These are phyloP conservation scores for Guillardia theta DNA, from an alignment of 78 protist species.

Conservation along the genomic window DNA sequence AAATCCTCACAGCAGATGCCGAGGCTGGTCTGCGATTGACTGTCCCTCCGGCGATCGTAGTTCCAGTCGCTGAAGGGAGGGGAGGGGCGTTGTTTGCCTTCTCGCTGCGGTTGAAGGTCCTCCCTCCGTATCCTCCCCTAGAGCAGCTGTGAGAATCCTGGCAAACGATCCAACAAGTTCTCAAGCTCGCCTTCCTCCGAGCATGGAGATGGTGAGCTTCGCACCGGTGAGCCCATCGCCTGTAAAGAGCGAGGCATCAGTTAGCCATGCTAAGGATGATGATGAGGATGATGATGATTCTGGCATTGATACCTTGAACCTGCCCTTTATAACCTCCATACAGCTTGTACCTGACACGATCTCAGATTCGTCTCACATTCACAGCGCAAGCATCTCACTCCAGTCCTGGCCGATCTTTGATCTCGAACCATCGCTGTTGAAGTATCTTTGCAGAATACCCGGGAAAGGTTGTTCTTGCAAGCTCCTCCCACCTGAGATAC, in stretches of 20 bases:
- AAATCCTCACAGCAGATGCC: not conserved
- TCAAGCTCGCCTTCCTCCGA: too few species aligned
- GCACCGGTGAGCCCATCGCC: too few species aligned
- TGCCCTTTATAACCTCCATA: not conserved
- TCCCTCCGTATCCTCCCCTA: not conserved
- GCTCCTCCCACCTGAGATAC: slow-evolving; percentile 46
- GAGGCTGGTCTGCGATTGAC: not conserved
- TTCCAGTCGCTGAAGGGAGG: not conserved
- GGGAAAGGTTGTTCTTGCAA: not conserved
- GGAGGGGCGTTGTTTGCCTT: not conserved
- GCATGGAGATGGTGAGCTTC: too few species aligned
- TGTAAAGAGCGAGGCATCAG: too few species aligned
- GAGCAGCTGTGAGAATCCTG: too few species aligned
- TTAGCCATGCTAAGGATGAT: too few species aligned
- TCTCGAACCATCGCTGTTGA: not conserved
- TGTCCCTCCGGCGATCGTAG: not conserved
- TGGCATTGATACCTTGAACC: too few species aligned
- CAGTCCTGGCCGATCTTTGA: not conserved
- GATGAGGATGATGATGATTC: too few species aligned
- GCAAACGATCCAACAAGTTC: too few species aligned
- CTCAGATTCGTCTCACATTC: not conserved
- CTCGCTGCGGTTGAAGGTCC: not conserved
- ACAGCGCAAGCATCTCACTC: not conserved
- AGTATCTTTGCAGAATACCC: not conserved
- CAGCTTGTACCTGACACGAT: not conserved